Percentiles rank a stretch among this genome's conserved stretches.
Evolutionary conservation across 1,284 basidiomycete genomes (phyloP).

Genomic region (Exsudoporus floridanus): DNA sequence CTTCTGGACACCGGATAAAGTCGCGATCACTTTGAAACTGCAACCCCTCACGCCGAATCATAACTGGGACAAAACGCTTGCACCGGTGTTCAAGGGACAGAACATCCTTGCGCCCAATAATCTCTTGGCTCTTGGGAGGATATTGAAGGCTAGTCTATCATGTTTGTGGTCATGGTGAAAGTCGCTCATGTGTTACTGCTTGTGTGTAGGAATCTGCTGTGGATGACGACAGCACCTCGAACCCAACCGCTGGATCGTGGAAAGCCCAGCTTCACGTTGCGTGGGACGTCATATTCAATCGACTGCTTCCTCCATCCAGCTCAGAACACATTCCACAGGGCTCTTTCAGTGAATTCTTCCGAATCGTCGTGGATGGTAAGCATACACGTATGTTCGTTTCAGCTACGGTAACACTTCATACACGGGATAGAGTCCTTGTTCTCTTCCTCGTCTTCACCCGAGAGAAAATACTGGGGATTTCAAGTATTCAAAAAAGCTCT

Average conservation of each 20-base stretch:
- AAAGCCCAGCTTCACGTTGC: constrained; percentile 91
- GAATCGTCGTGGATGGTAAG: constrained; percentile 86
- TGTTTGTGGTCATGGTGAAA: neutral
- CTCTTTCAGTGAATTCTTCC: constrained; percentile 89
- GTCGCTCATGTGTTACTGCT: constrained; percentile 5
- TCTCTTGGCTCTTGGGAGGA: constrained; percentile 68
- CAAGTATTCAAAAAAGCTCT: constrained; percentile 86
- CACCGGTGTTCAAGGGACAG: constrained; percentile 75
- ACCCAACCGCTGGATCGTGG: constrained; percentile 64
- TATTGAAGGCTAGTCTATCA: constrained; percentile 65
- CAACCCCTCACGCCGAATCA: constrained; percentile 58
- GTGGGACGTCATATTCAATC: constrained; percentile 84
- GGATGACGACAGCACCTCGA: constrained; percentile 52
- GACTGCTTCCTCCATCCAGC: constrained; percentile 57
- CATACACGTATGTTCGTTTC: neutral
- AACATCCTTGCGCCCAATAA: constrained; percentile 71
- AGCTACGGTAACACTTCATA: constrained; percentile 7
- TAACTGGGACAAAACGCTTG: constrained; percentile 69
- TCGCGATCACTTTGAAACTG: constrained; percentile 77
- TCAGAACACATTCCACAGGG: constrained; percentile 46
- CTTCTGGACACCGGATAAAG: constrained; percentile 84
- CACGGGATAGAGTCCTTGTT: constrained; percentile 78
- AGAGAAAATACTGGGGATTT: constrained; percentile 96
- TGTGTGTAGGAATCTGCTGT: constrained; percentile 52
- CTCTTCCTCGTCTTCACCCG: constrained; percentile 77